Evolutionary conservation across 371 early-diverging fungal species (phyloP), one percentile per base, ranked within the genome.

Genomic region (Apophysomyces sp.): DNA sequence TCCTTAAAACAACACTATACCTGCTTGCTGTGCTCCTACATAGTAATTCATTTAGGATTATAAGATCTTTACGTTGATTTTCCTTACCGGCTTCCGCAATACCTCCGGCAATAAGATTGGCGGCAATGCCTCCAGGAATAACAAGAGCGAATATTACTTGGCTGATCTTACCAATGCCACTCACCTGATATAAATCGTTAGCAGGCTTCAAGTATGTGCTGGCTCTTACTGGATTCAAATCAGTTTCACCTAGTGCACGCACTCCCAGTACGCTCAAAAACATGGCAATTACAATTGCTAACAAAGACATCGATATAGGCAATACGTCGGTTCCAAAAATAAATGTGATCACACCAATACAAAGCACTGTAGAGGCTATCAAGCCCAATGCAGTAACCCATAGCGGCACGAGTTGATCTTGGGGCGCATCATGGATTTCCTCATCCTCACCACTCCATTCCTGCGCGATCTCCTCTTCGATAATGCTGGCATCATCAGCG

Each of bases 81-180:
- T 1, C 13, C 21, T 74, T 76, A 34, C 88, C 92, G 13, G 92
- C 91, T 69, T 92, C 93, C 7, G 95, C 93, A 57, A 95, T 89
- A 9, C 89, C 89, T 40, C 95, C 95, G 1, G 92, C 92, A 52
- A 94, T 87, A 65, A 95, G 61, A 72, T 95, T 94, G 32, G 90
- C 91, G 2, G 88, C 83, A 53, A 90, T 81, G 21, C 85, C 83
- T 15, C 87, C 89, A 13, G 91, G 92, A 62, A 89, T 83, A 0
- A 91, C 69, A 7, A 79, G 85, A 0, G 91, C 92, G 74, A 92
- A 93, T 27, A 91, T 74, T 21, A 94, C 87, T 71, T 95, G 95
- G 12, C 91, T 88, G 26, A 92, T 83, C 55, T 95, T 95, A 32
- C 89, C 94, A 55, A 95, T 92, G 13, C 93, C 90, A 52, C 89